Evolutionary conservation across 768 basidiomycete species (phyloP).

Genomic region (Neoboletus magnificus): DNA sequence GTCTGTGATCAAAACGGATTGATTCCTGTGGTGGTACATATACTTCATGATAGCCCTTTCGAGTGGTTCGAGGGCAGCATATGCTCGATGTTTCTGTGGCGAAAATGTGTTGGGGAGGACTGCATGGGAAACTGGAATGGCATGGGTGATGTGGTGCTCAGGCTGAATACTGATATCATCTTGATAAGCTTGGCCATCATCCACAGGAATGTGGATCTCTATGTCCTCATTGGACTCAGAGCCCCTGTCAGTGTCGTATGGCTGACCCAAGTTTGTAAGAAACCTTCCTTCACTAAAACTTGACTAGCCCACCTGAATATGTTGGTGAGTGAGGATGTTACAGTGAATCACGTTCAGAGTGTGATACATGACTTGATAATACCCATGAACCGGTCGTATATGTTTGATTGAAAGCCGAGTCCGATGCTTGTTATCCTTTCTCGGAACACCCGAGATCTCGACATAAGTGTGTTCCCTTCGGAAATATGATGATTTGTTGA

Average conservation of each 20-base stretch:
- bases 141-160: not conserved
- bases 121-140: not conserved
- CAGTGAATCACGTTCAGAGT: conserved; percentile 20
- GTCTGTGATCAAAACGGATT: conserved; percentile 9
- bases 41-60: conserved; percentile 19
- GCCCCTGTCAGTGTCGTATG: not conserved
- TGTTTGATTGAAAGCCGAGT: conserved; percentile 9
- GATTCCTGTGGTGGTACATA: conserved; percentile 3
- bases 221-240: not conserved
- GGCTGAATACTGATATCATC: not conserved
- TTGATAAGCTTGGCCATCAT: not conserved
- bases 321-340: conserved; percentile 6
- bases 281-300: not conserved
- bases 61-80: conserved; percentile 17
- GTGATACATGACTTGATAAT: conserved; percentile 29
- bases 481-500: not conserved
- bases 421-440: not conserved
- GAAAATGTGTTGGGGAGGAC: conserved; percentile 17
- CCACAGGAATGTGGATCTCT: not conserved
- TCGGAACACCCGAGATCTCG: conserved; percentile 4
- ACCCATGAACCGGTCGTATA: conserved; percentile 15
- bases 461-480: conserved; percentile 22
- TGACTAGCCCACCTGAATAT: conserved; percentile 7
- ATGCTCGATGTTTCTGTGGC: conserved; percentile 20
- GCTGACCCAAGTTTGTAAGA: conserved; percentile 3